A percentile compares a stretch with the other conserved stretches of the same genome.
Conservation (phyloP, 2,329 filamentous ascomycete species). For the Aspergillus sp. region DNA sequence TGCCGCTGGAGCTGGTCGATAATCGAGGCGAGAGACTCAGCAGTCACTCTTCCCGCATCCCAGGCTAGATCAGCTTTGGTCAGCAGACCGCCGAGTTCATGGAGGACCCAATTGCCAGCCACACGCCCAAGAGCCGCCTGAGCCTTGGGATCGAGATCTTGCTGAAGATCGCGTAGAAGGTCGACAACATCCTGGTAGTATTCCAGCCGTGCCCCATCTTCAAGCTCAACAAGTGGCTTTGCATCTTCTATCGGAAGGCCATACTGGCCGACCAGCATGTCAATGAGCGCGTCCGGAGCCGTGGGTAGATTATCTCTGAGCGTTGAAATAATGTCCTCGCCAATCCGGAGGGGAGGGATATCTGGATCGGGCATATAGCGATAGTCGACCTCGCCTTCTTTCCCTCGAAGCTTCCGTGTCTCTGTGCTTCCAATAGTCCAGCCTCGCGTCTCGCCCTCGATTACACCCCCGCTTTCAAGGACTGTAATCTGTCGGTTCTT, state of each 20-base stretch:
- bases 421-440: slow-evolving; percentile 85
- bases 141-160: slow-evolving; percentile 26
- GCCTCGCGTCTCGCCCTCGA: slow-evolving; percentile 86
- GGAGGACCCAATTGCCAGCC: slow-evolving; percentile 69
- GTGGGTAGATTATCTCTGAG: slow-evolving; percentile 65
- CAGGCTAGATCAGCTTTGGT: slow-evolving; percentile 52
- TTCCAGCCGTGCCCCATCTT: slow-evolving; percentile 75
- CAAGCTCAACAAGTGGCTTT: slow-evolving; percentile 71
- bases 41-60: slow-evolving; percentile 40
- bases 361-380: slow-evolving; percentile 98
- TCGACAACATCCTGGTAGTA: slow-evolving; percentile 63
- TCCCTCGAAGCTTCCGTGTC: slow-evolving; percentile 79
- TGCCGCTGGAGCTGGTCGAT: slow-evolving; percentile 45
- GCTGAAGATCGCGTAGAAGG: slow-evolving; percentile 30
- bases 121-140: slow-evolving; percentile 45
- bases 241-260: slow-evolving; percentile 79
- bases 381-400: slow-evolving; percentile 97
- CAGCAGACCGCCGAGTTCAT: slow-evolving; percentile 68
- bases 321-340: slow-evolving; percentile 64
- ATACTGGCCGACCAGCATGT: slow-evolving; percentile 63
- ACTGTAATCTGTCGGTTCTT: slow-evolving; percentile 82
- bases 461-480: slow-evolving; percentile 69
- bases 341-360: slow-evolving; percentile 75
- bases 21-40: slow-evolving; percentile 46
- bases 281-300: slow-evolving; percentile 69